A percentile compares a stretch with the other conserved stretches of the same genome.
phyloP scores from a whole-genome alignment of 2,329 filamentous ascomycete species.

The Verticillium alfalfae region DNA sequence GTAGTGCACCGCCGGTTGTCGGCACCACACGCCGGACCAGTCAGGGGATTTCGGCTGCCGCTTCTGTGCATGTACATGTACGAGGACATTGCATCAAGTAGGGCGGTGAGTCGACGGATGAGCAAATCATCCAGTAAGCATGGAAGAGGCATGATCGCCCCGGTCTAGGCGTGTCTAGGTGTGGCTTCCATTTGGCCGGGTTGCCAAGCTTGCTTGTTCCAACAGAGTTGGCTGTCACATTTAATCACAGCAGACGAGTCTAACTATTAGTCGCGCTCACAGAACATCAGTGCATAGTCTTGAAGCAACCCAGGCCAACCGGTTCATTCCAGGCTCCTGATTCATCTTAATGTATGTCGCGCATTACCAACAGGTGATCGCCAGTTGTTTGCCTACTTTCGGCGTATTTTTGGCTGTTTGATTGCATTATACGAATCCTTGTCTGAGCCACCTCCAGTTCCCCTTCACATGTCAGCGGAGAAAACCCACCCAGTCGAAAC shows the following conservation, averaged over 20 bases:
- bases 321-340: too few relatives aligned
- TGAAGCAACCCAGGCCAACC: neutral
- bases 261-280: neutral
- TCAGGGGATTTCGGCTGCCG: neutral
- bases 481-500: too few relatives aligned
- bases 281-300: neutral
- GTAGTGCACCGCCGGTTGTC: neutral
- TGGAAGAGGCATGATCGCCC: neutral
- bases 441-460: too few relatives aligned
- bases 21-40: neutral
- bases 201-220: neutral
- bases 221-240: neutral
- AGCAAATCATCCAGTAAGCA: neutral
- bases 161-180: neutral
- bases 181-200: neutral
- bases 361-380: too few relatives aligned
- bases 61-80: neutral
- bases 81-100: neutral
- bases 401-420: too few relatives aligned
- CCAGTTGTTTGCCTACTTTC: too few relatives aligned
- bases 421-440: too few relatives aligned
- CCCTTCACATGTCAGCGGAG: too few relatives aligned
- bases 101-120: neutral
- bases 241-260: neutral
- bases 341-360: too few relatives aligned